phyloP scores from a whole-genome alignment of 2,329 filamentous ascomycete genomes.

The Hymenoscyphus fructigenus region DNA sequence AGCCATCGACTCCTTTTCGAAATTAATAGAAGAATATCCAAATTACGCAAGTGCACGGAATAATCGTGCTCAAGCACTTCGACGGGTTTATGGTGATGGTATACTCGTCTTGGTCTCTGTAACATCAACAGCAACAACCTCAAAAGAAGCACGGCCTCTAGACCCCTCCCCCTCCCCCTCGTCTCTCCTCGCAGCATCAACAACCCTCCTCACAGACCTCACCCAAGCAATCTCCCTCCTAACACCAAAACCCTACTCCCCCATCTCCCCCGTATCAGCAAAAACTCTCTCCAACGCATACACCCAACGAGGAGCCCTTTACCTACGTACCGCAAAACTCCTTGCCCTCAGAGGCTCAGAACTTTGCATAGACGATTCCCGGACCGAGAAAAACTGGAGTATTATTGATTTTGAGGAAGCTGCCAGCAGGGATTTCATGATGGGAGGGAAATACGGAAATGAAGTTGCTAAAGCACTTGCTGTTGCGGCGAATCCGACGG shows the following conservation, averaged over 20 bases:
- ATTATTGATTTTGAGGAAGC: constrained; percentile 60
- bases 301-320: constrained; percentile 68
- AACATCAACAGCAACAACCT: not conserved
- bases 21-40: constrained; percentile 57
- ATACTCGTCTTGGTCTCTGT: constrained; percentile 45
- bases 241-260: constrained; percentile 51
- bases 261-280: constrained; percentile 63
- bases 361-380: constrained; percentile 32
- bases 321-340: constrained; percentile 54
- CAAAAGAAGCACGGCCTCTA: constrained; percentile 15
- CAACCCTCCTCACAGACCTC: constrained; percentile 51
- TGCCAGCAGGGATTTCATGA: constrained; percentile 61
- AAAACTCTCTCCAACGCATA: constrained; percentile 68
- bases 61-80: constrained; percentile 68
- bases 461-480: constrained; percentile 63
- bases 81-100: constrained; percentile 62
- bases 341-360: constrained; percentile 28
- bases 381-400: constrained; percentile 47
- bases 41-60: constrained; percentile 71
- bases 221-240: constrained; percentile 58
- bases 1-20: constrained; percentile 50
- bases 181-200: constrained; percentile 42
- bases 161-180: constrained; percentile 44
- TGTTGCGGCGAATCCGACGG: constrained; percentile 65
- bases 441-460: constrained; percentile 64